phyloP scores from a whole-genome alignment of 108 stramenopile genomes.

The Conticribra guillardii region DNA sequence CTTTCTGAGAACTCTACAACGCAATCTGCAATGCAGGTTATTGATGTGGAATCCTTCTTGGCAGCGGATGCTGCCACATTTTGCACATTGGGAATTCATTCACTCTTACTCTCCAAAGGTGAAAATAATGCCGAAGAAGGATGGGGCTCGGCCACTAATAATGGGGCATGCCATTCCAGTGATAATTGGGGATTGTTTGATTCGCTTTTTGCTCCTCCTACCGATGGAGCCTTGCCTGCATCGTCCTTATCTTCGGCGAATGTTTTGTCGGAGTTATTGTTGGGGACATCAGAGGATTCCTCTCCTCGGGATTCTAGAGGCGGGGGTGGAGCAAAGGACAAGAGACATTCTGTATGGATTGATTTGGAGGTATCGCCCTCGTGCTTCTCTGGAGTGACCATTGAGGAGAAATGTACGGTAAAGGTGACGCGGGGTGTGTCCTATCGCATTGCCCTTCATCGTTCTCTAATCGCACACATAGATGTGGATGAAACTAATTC shows the following conservation, averaged over 20 bases:
- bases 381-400: constrained; percentile 14
- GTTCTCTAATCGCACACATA: constrained; percentile 1
- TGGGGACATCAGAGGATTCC: constrained; percentile 37
- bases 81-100: constrained; percentile 37
- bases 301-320: constrained; percentile 1
- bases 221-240: background rate
- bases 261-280: constrained; percentile 40
- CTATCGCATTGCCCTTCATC: constrained; percentile 31
- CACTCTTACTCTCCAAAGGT: constrained; percentile 26
- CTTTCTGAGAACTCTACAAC: background rate
- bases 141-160: constrained; percentile 44
- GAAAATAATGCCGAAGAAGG: constrained; percentile 16
- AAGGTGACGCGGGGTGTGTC: constrained; percentile 28
- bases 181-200: constrained; percentile 50
- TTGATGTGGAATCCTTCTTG: constrained; percentile 41
- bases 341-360: constrained; percentile 47
- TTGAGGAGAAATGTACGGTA: constrained; percentile 20
- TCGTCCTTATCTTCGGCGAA: constrained; percentile 15
- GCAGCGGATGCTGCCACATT: constrained; percentile 48
- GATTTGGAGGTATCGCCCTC: constrained; percentile 35
- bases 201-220: constrained; percentile 32
- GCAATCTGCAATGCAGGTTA: constrained; percentile 6
- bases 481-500: constrained; percentile 7
- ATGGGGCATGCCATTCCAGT: constrained; percentile 39
- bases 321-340: background rate